Conservation (phyloP, 495 filamentous ascomycete genomes). For the Penicillium verhagenii region DNA sequence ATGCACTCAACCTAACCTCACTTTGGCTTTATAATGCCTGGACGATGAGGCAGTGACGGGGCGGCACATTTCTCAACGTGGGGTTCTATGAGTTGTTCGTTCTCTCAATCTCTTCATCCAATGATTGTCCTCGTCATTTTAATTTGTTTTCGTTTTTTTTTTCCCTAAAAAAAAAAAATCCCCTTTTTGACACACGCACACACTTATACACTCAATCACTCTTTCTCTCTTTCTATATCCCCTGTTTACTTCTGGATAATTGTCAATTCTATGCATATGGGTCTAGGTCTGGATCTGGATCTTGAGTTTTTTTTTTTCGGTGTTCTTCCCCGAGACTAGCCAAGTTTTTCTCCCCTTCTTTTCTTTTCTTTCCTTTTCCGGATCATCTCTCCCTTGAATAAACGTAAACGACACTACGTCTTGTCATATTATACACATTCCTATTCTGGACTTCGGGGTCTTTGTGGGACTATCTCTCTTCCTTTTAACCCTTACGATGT, state of each 20-base stretch:
- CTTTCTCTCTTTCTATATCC: neutral
- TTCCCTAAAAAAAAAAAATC: no score
- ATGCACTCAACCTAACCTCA: conserved; percentile 15
- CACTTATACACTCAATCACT: no score
- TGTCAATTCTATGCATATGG: neutral
- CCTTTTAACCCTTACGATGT: conserved; percentile 14
- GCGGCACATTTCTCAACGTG: conserved; percentile 18
- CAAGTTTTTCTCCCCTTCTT: neutral
- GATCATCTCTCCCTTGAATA: neutral
- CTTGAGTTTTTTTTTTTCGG: neutral
- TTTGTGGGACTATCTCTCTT: neutral
- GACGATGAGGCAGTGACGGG: conserved; percentile 15
- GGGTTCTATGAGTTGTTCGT: conserved; percentile 38
- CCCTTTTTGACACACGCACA: no score
- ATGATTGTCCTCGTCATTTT: conserved; percentile 11
- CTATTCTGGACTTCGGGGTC: no score
- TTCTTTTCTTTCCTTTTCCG: neutral
- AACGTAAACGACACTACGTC: neutral
- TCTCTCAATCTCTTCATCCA: conserved; percentile 18
- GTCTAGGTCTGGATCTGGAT: neutral
- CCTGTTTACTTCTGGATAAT: neutral
- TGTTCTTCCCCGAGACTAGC: conserved; percentile 1
- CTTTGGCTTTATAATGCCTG: conserved; percentile 7
- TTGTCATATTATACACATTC: no score
- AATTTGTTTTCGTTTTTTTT: neutral